Conservation (phyloP, 2,329 filamentous ascomycete species). For the Colletotrichum orchidophilum region DNA sequence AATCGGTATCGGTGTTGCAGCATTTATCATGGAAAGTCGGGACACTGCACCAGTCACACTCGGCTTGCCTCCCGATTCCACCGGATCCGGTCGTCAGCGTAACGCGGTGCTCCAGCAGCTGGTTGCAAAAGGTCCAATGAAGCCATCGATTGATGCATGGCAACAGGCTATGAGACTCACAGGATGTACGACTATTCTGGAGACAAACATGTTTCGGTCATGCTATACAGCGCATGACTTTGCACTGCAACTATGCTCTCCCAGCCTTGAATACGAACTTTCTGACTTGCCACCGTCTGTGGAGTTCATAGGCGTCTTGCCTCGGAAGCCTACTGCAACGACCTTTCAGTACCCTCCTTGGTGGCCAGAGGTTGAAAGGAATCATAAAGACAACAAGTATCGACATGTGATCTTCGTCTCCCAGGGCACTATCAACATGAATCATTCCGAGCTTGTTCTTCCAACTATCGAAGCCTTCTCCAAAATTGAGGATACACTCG, state of each 20-base stretch:
- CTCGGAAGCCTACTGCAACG: conserved; percentile 41
- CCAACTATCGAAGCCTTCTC: conserved; percentile 55
- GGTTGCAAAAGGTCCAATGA: conserved; percentile 26
- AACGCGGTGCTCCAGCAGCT: conserved; percentile 37
- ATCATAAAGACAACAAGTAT: conserved; percentile 2
- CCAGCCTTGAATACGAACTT: conserved; percentile 50
- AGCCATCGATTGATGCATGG: conserved; percentile 24
- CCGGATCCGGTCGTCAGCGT: conserved; percentile 40
- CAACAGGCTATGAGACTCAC: neutral
- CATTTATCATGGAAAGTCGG: conserved; percentile 42
- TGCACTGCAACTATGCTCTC: conserved; percentile 48
- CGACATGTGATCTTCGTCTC: conserved; percentile 52
- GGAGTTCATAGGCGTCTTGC: conserved; percentile 53
- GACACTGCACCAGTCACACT: conserved; percentile 44
- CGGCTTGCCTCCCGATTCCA: conserved; percentile 42
- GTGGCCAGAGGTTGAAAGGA: conserved; percentile 52
- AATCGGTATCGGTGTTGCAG: conserved; percentile 45
- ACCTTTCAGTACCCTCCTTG: conserved; percentile 50
- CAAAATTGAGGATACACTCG: conserved; percentile 47
- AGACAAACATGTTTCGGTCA: conserved; percentile 7
- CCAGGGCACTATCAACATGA: conserved; percentile 55
- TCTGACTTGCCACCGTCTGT: conserved; percentile 49
- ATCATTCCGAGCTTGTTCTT: conserved; percentile 52
- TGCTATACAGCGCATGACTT: conserved; percentile 41
- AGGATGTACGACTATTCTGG: conserved; percentile 13